Conservation (phyloP, 768 basidiomycete species). For the Hypholoma sublateritium region DNA sequence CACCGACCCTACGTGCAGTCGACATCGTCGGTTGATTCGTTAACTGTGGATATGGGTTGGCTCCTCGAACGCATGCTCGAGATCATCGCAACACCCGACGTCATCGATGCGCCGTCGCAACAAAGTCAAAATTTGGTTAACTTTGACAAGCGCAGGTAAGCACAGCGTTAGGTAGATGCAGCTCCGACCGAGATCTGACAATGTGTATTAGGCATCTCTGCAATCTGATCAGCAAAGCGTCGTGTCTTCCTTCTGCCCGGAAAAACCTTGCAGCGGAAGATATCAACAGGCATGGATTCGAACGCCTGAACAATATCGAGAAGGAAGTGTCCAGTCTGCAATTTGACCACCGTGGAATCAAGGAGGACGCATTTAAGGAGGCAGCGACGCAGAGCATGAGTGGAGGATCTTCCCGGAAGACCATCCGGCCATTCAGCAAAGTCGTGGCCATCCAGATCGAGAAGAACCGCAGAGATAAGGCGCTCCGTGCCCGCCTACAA, state of each 20-base stretch:
- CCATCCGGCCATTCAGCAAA: slow-evolving; percentile 64
- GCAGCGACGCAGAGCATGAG: slow-evolving; percentile 41
- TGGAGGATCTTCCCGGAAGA: slow-evolving; percentile 50
- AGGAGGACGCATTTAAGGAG: slow-evolving; percentile 75
- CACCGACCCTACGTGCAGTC: slow-evolving; percentile 47
- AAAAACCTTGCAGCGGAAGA: slow-evolving; percentile 52
- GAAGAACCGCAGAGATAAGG: slow-evolving; percentile 77
- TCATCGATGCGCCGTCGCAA: slow-evolving; percentile 52
- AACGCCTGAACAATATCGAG: slow-evolving; percentile 75
- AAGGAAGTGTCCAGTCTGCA: slow-evolving; percentile 59
- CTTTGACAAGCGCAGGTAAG: slow-evolving; percentile 78
- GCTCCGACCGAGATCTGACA: slow-evolving; percentile 11
- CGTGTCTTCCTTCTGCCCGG: slow-evolving; percentile 41
- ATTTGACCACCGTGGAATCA: slow-evolving; percentile 72
- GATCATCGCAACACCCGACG: slow-evolving; percentile 72
- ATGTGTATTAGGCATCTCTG: slow-evolving; percentile 55
- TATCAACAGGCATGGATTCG: slow-evolving; percentile 64
- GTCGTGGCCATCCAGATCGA: slow-evolving; percentile 70
- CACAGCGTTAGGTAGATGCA: background rate
- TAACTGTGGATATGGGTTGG: slow-evolving; percentile 82
- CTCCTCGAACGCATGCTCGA: slow-evolving; percentile 80
- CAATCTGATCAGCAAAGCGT: slow-evolving; percentile 58
- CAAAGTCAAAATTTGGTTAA: slow-evolving; percentile 67
- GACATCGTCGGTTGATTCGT: slow-evolving; percentile 44
- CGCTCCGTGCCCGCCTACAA: slow-evolving; percentile 64